phyloP scores from a whole-genome alignment of 2,329 filamentous ascomycete species.

The Ophiostoma australiae region DNA sequence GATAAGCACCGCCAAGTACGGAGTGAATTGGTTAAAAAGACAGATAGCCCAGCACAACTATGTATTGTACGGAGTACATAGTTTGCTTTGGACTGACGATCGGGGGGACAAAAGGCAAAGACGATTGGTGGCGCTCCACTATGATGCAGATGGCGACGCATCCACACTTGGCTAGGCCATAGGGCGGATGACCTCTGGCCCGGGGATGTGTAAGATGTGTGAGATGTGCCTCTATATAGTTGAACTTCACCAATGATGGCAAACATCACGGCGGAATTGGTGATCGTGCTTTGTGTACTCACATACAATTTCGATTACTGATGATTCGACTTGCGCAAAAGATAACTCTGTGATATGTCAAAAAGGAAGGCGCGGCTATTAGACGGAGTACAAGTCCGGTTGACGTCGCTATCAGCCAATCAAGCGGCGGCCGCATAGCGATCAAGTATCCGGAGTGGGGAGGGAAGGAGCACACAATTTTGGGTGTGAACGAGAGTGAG shows the following conservation, averaged over 20 bases:
- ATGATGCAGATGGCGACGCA: constrained; percentile 7
- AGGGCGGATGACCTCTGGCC: constrained; percentile 1
- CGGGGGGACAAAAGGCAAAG: not conserved
- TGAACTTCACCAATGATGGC: not conserved
- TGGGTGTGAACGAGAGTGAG: not conserved
- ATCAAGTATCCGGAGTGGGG: not conserved
- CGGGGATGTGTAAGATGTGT: constrained; percentile 10
- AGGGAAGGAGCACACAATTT: not conserved
- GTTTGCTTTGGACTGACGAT: not conserved
- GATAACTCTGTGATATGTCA: not conserved
- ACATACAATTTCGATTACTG: not conserved
- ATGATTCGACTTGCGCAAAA: not conserved
- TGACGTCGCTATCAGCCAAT: not conserved
- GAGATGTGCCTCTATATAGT: not conserved
- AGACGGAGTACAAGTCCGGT: not conserved
- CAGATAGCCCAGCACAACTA: not conserved
- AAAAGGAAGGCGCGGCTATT: not conserved
- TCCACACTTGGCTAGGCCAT: not conserved
- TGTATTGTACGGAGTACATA: not conserved
- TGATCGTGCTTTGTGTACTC: not conserved
- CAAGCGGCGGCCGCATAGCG: not conserved
- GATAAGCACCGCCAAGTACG: not conserved
- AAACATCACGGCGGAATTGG: not conserved
- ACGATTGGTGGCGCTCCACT: not conserved
- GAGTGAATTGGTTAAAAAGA: not conserved